Evolutionary conservation across 225 moss, liverwort and hornwort genomes (phyloP).

Genomic region (Rhytidiadelphus loreus): DNA sequence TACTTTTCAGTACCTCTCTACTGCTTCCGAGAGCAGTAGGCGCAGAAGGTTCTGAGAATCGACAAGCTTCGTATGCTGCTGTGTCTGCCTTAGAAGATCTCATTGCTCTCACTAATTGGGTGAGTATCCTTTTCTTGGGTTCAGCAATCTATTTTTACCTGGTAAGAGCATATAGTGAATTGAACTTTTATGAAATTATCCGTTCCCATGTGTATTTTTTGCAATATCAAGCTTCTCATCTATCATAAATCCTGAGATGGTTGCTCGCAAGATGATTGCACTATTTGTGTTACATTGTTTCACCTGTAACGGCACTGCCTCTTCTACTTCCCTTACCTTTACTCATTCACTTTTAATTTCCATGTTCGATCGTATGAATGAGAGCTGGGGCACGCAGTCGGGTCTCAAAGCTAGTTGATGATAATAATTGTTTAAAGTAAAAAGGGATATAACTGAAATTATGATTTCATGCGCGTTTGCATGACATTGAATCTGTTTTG

Average conservation of each 20-base stretch:
- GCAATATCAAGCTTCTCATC: not conserved
- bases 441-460: not conserved
- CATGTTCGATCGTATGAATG: not conserved
- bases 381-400: not conserved
- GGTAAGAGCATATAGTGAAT: not conserved
- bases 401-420: not conserved
- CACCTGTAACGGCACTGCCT: not conserved
- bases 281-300: not conserved
- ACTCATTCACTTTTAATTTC: not conserved
- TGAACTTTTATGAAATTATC: not conserved
- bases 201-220: not conserved
- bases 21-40: conserved; percentile 91
- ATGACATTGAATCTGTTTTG: not conserved
- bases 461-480: not conserved
- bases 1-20: conserved; percentile 88
- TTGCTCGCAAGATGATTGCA: not conserved
- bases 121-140: conserved; percentile 13
- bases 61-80: conserved; percentile 92
- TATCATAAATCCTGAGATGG: not conserved
- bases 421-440: not conserved
- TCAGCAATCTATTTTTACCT: not conserved
- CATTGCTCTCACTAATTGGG: conserved; percentile 91
- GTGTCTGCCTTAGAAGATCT: conserved; percentile 79
- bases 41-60: conserved; percentile 70
- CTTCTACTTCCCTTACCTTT: not conserved